Evolutionary conservation across 768 basidiomycete species (phyloP).

Genomic region (Lactarius sp.): DNA sequence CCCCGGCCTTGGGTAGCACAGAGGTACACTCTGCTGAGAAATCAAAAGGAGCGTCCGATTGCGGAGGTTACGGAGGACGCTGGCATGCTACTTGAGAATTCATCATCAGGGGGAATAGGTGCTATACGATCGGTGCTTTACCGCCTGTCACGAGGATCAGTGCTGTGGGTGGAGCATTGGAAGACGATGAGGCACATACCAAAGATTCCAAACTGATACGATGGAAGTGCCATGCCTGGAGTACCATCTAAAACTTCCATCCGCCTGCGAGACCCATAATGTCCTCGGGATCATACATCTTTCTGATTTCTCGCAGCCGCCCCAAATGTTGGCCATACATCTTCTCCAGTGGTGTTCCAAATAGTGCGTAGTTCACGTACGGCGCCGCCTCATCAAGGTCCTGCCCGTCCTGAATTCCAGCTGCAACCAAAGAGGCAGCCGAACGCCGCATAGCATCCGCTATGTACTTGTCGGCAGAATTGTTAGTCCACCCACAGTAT

Average conservation of each 20-base stretch:
- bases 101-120: no score
- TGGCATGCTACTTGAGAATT: no score
- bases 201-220: no score
- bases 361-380: neutral
- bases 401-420: conserved; percentile 1
- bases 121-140: no score
- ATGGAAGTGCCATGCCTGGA: no score
- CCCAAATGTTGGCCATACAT: neutral
- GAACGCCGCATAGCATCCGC: conserved; percentile 5
- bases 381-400: neutral
- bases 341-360: neutral
- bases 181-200: no score
- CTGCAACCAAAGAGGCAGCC: neutral
- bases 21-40: no score
- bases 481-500: neutral
- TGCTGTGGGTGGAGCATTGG: no score
- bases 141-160: no score
- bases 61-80: no score
- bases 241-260: conserved; percentile 5
- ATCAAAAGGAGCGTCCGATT: no score
- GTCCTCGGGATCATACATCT: conserved; percentile 1
- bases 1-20: no score
- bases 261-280: neutral
- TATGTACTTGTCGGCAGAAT: neutral
- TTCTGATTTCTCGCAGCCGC: neutral